Conservation (phyloP, 371 early-diverging fungal species). For the Syncephalastrum sp. region DNA sequence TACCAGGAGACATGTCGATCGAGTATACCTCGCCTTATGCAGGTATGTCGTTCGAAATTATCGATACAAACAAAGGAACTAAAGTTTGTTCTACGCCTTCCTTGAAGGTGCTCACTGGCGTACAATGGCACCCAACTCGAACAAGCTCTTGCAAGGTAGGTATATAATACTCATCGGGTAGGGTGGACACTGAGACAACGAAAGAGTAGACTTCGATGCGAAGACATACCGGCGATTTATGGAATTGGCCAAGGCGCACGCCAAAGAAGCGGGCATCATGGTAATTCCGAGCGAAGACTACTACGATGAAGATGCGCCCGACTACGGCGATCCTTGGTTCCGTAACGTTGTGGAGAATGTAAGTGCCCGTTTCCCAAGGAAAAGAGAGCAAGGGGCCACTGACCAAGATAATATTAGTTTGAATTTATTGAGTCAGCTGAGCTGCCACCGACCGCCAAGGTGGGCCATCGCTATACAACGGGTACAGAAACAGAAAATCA, state of each 20-base stretch:
- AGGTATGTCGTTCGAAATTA: constrained; percentile 31
- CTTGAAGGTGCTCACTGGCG: constrained; percentile 71
- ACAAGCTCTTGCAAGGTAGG: constrained; percentile 50
- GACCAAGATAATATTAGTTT: constrained; percentile 24
- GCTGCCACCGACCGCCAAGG: constrained; percentile 43
- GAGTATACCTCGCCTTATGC: constrained; percentile 78
- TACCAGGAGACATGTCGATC: constrained; percentile 50
- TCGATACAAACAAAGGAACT: not conserved
- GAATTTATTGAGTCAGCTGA: constrained; percentile 30
- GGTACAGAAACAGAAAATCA: constrained; percentile 25
- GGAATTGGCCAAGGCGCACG: constrained; percentile 32
- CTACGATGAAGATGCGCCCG: constrained; percentile 40
- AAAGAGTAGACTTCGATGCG: constrained; percentile 41
- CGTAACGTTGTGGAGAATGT: constrained; percentile 50
- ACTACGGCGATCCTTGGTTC: constrained; percentile 54
- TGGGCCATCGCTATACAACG: constrained; percentile 56
- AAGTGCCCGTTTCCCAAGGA: constrained; percentile 8
- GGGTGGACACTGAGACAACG: too few relatives aligned
- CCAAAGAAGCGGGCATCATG: constrained; percentile 48
- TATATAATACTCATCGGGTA: constrained; percentile 11
- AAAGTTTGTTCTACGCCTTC: not conserved
- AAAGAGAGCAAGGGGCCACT: not conserved
- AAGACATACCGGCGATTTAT: constrained; percentile 43
- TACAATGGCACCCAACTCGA: constrained; percentile 48
- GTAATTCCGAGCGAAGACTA: constrained; percentile 39